A percentile compares a stretch with the other conserved stretches of the same genome.
Conservation (phyloP, 2,329 filamentous ascomycete genomes). For the Didymella pomorum region DNA sequence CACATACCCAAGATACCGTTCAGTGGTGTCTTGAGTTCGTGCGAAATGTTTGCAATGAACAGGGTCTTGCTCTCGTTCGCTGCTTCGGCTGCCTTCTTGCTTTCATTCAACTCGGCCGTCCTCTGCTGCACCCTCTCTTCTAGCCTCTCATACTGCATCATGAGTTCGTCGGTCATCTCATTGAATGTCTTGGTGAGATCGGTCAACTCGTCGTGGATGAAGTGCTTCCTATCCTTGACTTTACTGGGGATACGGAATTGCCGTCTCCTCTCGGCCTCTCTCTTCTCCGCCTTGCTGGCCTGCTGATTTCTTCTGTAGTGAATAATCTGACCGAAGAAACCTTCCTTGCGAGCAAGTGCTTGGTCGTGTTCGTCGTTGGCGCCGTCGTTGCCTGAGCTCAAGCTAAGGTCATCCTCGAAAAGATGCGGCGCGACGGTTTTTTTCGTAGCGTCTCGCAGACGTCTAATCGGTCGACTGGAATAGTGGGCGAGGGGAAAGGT, state of each 20-base stretch:
- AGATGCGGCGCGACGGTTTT: constrained; percentile 74
- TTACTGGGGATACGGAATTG: constrained; percentile 86
- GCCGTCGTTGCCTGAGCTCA: constrained; percentile 48
- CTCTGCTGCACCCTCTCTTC: constrained; percentile 85
- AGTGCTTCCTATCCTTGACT: constrained; percentile 77
- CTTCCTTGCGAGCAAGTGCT: constrained; percentile 56
- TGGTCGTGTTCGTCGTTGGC: constrained; percentile 59
- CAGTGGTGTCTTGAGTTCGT: constrained; percentile 89
- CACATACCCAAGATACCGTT: constrained; percentile 97
- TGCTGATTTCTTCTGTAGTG: constrained; percentile 45
- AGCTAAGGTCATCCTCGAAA: constrained; percentile 55
- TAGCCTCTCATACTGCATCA: constrained; percentile 83
- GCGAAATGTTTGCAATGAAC: constrained; percentile 93
- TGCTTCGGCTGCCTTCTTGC: constrained; percentile 91
- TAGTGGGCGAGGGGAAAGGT: constrained; percentile 82
- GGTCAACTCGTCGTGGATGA: constrained; percentile 83
- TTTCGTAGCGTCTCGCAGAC: constrained; percentile 76
- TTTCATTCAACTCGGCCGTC: constrained; percentile 84
- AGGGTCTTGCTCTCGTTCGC: constrained; percentile 97
- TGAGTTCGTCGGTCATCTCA: constrained; percentile 89
- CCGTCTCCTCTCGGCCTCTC: constrained; percentile 54
- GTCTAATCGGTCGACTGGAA: constrained; percentile 79
- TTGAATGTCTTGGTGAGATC: constrained; percentile 88
- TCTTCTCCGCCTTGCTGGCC: constrained; percentile 47
- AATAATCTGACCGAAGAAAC: constrained; percentile 52